Evolutionary conservation across 441 rosid genomes (phyloP), one percentile per base, ranked within the genome.

Genomic region (Mallotus repandus): DNA sequence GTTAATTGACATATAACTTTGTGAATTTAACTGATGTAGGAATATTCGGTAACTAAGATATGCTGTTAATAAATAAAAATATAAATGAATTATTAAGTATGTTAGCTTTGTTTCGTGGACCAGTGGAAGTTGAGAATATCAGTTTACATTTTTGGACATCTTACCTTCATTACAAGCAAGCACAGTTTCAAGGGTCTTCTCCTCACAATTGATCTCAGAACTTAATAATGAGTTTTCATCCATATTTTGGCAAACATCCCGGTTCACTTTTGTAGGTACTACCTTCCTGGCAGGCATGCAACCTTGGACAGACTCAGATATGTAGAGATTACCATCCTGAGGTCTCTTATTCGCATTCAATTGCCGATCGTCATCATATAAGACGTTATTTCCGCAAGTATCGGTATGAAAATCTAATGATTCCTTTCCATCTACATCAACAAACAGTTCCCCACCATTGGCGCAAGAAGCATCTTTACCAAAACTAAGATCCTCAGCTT

Each of bases 91-190:
- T 50, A 21, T 56, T 45, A 78, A 53, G 19, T 67, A 19, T 2
- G 53, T 41, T 54, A 22, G 11, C 19, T 71, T 48, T 16, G 56
- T 54, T 55, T 38, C 66, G 14, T 8, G 7, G 63, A 65, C 43
- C 52, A 66, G 25, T 16, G 18, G n/a, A 48, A 13, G 45, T 72
- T 70, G 19, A 63, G 16, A 48, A 38, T 12, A 58, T 29, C 74
- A 62, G n/a, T 46, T 35, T 11, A 6, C 53, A 55, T 41, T 43
- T 45, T 60, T 11, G 41, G 41, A 46, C 55, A 71, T 57, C 5
- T 50, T 85, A 89, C 92, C 92, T 81, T 83, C 72, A 79, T 56
- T 55, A 69, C 75, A 80, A 84, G 73, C 75, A 38, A 72, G 72
- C 79, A 69, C 75, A 58, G 54, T 63, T n/a, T 68, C 74, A 76